Conservation (phyloP, 2,329 filamentous ascomycete species). For the Curvularia spicifera region DNA sequence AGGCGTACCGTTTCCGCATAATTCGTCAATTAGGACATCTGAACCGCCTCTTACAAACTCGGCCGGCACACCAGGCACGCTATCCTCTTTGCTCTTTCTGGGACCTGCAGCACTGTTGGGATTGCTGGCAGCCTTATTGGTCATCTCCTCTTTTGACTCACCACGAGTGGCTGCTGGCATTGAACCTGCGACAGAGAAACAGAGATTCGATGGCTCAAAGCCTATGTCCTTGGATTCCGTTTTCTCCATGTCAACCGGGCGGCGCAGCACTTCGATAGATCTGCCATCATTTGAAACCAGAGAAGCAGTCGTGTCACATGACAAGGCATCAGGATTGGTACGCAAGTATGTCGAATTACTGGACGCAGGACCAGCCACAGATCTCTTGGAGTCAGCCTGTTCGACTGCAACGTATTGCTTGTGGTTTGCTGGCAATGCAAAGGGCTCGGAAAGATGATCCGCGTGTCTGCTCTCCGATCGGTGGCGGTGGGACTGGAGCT, state of each 20-base stretch:
- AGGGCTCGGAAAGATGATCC: slow-evolving; percentile 24
- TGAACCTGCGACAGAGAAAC: slow-evolving; percentile 38
- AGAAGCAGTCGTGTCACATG: slow-evolving; percentile 54
- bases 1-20: slow-evolving; percentile 1
- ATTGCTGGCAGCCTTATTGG: slow-evolving; percentile 8
- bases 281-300: slow-evolving; percentile 52
- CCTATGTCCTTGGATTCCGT: slow-evolving; percentile 41
- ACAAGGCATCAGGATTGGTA: slow-evolving; percentile 50
- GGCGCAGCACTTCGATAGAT: slow-evolving; percentile 43
- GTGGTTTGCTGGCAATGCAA: slow-evolving; percentile 33
- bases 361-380: slow-evolving; percentile 36
- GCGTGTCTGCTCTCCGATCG: slow-evolving; percentile 8
- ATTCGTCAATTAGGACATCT: slow-evolving; percentile 23
- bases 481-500: slow-evolving; percentile 23
- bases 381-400: slow-evolving; percentile 29
- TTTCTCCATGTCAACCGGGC: slow-evolving; percentile 21
- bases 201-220: slow-evolving; percentile 12
- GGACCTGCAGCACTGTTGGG: slow-evolving; percentile 15
- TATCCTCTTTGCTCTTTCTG: slow-evolving; percentile 36
- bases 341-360: slow-evolving; percentile 42
- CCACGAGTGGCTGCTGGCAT: slow-evolving; percentile 36
- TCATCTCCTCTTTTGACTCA: slow-evolving; percentile 13
- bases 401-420: slow-evolving; percentile 30
- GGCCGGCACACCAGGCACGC: slow-evolving; percentile 42
- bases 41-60: slow-evolving; percentile 41